Conservation (phyloP, 2,329 filamentous ascomycete species). For the Fusarium sp. region DNA sequence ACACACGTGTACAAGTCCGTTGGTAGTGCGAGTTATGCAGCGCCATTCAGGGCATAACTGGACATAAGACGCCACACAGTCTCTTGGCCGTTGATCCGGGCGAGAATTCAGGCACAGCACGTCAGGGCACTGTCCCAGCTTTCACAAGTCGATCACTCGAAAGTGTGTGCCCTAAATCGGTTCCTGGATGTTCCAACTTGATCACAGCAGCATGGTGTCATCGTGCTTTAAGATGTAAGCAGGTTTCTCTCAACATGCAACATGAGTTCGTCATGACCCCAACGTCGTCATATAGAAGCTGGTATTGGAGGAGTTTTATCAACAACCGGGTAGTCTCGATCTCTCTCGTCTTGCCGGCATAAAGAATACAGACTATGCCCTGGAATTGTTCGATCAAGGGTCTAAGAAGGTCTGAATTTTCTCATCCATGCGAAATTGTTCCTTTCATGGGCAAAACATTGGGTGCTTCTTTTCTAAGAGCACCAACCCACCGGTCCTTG, state of each 20-base stretch:
- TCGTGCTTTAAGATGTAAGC: slow-evolving; percentile 24
- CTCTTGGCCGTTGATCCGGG: slow-evolving; percentile 19
- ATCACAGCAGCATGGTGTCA: slow-evolving; percentile 16
- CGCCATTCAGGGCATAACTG: slow-evolving; percentile 39
- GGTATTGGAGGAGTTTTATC: background rate
- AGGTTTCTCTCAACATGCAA: slow-evolving; percentile 10
- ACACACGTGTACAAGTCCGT: slow-evolving; percentile 46
- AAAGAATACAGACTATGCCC: slow-evolving; percentile 8
- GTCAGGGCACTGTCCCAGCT: slow-evolving; percentile 14
- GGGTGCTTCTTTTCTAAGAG: slow-evolving; percentile 34
- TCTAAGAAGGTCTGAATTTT: slow-evolving; percentile 26
- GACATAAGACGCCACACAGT: slow-evolving; percentile 34
- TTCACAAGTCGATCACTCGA: slow-evolving; percentile 27
- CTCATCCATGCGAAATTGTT: slow-evolving; percentile 30
- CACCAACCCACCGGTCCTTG: slow-evolving; percentile 41
- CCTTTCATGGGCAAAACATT: slow-evolving; percentile 23
- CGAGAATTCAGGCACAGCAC: too few relatives aligned
- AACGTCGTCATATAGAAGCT: slow-evolving; percentile 2
- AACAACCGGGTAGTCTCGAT: slow-evolving; percentile 22
- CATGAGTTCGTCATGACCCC: too few relatives aligned
- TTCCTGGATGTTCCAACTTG: slow-evolving; percentile 9
- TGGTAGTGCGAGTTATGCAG: slow-evolving; percentile 36
- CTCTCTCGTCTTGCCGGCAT: slow-evolving; percentile 21
- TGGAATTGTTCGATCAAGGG: slow-evolving; percentile 25
- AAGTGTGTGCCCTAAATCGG: slow-evolving; percentile 23